Evolutionary conservation across 2,329 filamentous ascomycete genomes (phyloP), one percentile per base, ranked within the genome.

Genomic region (Alternaria novae-zelandiae): DNA sequence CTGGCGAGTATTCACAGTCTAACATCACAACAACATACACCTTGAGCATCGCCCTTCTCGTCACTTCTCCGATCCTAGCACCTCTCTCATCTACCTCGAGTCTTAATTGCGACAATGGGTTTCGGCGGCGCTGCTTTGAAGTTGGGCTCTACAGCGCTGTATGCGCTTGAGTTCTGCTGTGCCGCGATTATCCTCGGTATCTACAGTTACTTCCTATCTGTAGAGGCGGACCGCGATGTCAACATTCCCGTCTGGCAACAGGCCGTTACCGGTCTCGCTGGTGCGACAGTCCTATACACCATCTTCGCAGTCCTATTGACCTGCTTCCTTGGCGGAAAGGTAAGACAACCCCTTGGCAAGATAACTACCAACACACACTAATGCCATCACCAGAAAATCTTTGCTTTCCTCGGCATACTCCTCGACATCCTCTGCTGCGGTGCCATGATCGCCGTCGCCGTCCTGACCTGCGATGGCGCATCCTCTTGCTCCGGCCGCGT

Each of bases 361-460:
- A 15, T 15, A 3, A 5, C 17, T 6, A 4, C 5, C 8, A 12
- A 17, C 3, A 21, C 3, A 12, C 23, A 30, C 60, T 66, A 15
- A 66, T 15, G 5, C 5, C 10, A 6, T 26, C 2, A 2, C 21
- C 13, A 66, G 70, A 65, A 60, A 5, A 84, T 95, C 79, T 90
- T 94, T 63, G 91, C 91, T 4, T 85, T 90, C 74, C 68, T 96
- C 57, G 91, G 88, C 67, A 88, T 97, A 66, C 65, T 94, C 23
- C 84, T 97, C 51, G 93, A 97, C 74, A 72, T 96, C 57, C 86
- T 86, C 73, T 97, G 97, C 80, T 82, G 88, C 56, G 92, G 87
- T 44, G 88, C 85, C 62, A 96, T 96, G 83, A 87, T 96, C 75
- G 96, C 94, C 75, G 87, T 97, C 63, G 93, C 94, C 1, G 84